These are phyloP conservation scores for Aotearoamyces nothofagi DNA, from an alignment of 2,329 filamentous ascomycete species.

Conservation along the genomic window DNA sequence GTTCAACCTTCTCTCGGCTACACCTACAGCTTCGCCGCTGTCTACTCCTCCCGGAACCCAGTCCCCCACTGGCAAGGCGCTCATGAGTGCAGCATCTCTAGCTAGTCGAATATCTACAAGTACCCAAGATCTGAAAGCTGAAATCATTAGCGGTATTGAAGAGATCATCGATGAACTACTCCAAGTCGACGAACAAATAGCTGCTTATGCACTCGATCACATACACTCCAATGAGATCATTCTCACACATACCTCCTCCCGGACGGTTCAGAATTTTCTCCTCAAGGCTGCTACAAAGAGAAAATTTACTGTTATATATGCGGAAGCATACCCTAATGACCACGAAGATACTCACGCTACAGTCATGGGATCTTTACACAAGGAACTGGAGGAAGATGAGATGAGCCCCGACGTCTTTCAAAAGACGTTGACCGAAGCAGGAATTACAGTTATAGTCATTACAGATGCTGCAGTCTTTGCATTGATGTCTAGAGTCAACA, in stretches of 20 bases:
- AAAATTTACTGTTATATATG: slow-evolving; percentile 82
- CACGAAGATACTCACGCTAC: slow-evolving; percentile 46
- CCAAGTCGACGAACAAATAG: slow-evolving; percentile 86
- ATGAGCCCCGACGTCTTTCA: slow-evolving; percentile 39
- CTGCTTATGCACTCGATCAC: slow-evolving; percentile 73
- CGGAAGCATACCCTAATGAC: slow-evolving; percentile 57
- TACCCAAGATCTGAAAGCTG: slow-evolving; percentile 64
- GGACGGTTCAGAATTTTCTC: slow-evolving; percentile 80
- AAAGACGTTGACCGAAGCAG: slow-evolving; percentile 63
- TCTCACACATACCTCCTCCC: slow-evolving; percentile 73
- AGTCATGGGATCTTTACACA: slow-evolving; percentile 34
- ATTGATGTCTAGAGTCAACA: slow-evolving; percentile 90
- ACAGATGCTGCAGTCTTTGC: slow-evolving; percentile 78
- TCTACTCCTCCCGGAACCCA: slow-evolving; percentile 34
- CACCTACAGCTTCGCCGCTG: slow-evolving; percentile 33
- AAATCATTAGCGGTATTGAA: slow-evolving; percentile 85
- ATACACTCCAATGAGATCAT: slow-evolving; percentile 91
- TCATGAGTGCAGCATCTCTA: slow-evolving; percentile 12
- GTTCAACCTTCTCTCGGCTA: slow-evolving; percentile 73
- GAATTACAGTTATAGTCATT: slow-evolving; percentile 71
- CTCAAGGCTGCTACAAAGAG: slow-evolving; percentile 76
- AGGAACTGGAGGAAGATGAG: slow-evolving; percentile 25
- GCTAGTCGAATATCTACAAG: slow-evolving; percentile 14
- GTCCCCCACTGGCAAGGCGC: slow-evolving; percentile 27
- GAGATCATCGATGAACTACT: slow-evolving; percentile 94